These are phyloP conservation scores for Phialophora chinensis DNA, from an alignment of 2,329 filamentous ascomycete species.

Conservation along the genomic window DNA sequence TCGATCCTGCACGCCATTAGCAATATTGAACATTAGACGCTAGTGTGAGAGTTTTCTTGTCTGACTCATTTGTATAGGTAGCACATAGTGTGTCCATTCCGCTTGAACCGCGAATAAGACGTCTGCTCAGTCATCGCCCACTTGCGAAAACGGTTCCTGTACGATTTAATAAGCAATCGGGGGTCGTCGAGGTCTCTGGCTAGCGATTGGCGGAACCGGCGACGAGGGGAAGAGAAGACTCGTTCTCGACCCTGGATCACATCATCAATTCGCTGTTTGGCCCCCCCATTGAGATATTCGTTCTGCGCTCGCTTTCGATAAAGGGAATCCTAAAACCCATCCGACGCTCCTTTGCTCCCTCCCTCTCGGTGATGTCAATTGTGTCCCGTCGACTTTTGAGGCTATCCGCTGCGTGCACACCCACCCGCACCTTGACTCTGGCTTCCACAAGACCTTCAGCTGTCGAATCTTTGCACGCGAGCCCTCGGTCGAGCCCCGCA, in stretches of 20 bases:
- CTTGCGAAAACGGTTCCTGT: slow-evolving; percentile 4
- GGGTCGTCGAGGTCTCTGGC: not conserved
- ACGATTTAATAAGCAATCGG: slow-evolving; percentile 25
- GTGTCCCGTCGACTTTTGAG: slow-evolving; percentile 24
- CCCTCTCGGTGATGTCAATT: slow-evolving; percentile 36
- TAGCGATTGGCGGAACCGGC: slow-evolving; percentile 28
- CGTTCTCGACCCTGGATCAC: slow-evolving; percentile 26
- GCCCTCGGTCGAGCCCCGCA: slow-evolving; percentile 24
- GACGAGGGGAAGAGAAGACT: slow-evolving; percentile 6
- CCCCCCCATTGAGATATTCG: slow-evolving; percentile 1
- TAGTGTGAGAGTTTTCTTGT: not conserved
- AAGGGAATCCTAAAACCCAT: slow-evolving; percentile 5
- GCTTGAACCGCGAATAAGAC: not conserved
- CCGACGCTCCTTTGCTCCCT: slow-evolving; percentile 14
- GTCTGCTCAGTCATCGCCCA: not conserved
- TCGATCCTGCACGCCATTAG: not conserved
- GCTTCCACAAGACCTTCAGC: slow-evolving; percentile 17
- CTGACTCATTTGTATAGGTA: not conserved
- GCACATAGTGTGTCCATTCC: not conserved
- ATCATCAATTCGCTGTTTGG: slow-evolving; percentile 25
- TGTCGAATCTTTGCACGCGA: slow-evolving; percentile 1
- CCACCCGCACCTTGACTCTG: slow-evolving; percentile 21
- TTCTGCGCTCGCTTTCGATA: slow-evolving; percentile 4
- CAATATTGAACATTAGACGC: not conserved
- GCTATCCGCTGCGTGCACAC: slow-evolving; percentile 23